These are phyloP conservation scores for Adansonia digitata DNA, from an alignment of 345 rosid genomes.

Conservation along the genomic window DNA sequence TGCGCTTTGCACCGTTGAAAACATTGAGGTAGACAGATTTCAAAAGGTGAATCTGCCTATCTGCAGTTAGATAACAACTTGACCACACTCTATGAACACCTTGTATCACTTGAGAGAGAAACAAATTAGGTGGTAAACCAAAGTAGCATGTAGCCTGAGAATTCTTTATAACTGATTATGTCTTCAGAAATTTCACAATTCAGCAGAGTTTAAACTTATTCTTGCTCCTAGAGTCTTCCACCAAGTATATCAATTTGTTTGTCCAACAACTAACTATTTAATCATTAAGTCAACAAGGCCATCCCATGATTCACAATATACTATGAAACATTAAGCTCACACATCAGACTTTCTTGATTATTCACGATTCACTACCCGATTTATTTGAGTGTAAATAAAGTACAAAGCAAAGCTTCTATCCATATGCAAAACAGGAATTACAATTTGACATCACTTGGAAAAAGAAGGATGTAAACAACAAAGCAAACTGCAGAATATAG, in stretches of 20 bases:
- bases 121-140: background rate
- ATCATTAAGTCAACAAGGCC: background rate
- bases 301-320: background rate
- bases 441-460: background rate
- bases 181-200: background rate
- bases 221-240: background rate
- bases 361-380: background rate
- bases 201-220: background rate
- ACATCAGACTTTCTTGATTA: background rate
- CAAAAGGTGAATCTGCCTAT: background rate
- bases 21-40: background rate
- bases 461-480: background rate
- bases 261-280: background rate
- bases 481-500: background rate
- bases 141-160: background rate
- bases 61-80: background rate
- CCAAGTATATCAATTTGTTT: background rate
- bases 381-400: conserved; percentile 1
- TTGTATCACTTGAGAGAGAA: background rate
- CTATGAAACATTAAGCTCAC: background rate
- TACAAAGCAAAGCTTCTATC: background rate
- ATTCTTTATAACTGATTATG: background rate
- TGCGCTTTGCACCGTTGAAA: too few species aligned
- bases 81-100: background rate
- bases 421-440: background rate